These are phyloP conservation scores for Komagataella pastoris DNA, from an alignment of 805 yeast species.

Conservation along the genomic window DNA sequence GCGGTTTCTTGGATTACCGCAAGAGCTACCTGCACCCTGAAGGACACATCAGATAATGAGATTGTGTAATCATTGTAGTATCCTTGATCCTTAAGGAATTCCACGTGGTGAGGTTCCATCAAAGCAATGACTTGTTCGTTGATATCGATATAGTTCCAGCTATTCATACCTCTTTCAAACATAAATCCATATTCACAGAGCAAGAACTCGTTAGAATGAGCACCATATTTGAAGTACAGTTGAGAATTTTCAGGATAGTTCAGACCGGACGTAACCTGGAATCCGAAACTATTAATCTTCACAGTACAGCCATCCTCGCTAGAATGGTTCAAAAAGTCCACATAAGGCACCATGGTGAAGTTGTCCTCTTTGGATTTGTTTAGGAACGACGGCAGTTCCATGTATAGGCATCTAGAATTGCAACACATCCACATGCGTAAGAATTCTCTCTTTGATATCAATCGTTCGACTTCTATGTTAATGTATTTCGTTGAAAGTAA, in stretches of 20 bases:
- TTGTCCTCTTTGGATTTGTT: constrained; percentile 41
- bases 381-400: constrained; percentile 37
- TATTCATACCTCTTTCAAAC: constrained; percentile 27
- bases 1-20: constrained; percentile 34
- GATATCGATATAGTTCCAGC: constrained; percentile 63
- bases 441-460: constrained; percentile 18
- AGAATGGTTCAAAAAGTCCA: constrained; percentile 76
- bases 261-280: constrained; percentile 31
- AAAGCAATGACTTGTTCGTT: constrained; percentile 24
- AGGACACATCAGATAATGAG: constrained; percentile 39
- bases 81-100: constrained; percentile 33
- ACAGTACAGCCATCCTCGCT: constrained; percentile 39
- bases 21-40: constrained; percentile 63
- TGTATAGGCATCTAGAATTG: constrained; percentile 83
- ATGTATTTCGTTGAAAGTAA: constrained; percentile 8
- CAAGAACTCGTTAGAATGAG: constrained; percentile 75
- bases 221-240: constrained; percentile 67
- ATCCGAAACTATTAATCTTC: constrained; percentile 29
- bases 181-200: constrained; percentile 82
- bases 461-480: neutral
- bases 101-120: constrained; percentile 22
- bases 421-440: constrained; percentile 78
- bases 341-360: constrained; percentile 84
- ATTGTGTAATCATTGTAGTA: constrained; percentile 72
- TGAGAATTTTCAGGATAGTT: constrained; percentile 33